Base-by-base conservation (phyloP, 495 filamentous ascomycete species). In the Xylaria nigripes region DNA sequence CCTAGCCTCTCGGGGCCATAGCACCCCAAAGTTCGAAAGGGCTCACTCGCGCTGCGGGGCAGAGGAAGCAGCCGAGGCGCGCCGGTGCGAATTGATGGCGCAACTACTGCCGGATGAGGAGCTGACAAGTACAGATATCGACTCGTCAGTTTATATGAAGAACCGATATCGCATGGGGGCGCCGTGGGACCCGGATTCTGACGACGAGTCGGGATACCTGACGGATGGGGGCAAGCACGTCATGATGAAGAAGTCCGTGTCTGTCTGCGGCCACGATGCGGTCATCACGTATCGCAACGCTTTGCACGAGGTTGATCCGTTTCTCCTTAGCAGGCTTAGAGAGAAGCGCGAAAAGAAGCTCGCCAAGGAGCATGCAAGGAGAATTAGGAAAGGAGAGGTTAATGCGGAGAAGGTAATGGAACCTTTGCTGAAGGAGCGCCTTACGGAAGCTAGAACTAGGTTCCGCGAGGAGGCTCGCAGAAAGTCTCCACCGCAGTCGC, bases 161-260 rank as follows among this genome's bases (percentile, higher is more conserved):
- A 9, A n/a, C 15, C 29, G 19, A 7, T n/a, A 15, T 10, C 21
- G 3, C 30, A 3, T 38, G 15, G 25, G 40, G 8, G 22, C 36
- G 2, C 48, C 49, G 18, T 44, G 38, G 49, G 49, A 52, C 6
- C 41, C 41, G 0, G 50, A 45, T 13, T 52, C 50, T 0, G 50
- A 52, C 15, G 34, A 29, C 3, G 44, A 23, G 6, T 9, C 15
- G 3, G 24, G 10, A 2, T 10, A 40, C n/a, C 53, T 55, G 18
- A 49, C 45, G 3, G 32, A n/a, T 1, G 45, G 50, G 45, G 53
- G 53, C 13, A 36, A 22, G 6, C 32, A 43, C 8, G 53, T 55
- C 19, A 15, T 49, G 0, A 6, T 25, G 36, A 48, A 55, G n/a
- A 15, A 48, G 27, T 32, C 48, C 4, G 15, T 22, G 21, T 18